These are phyloP conservation scores for Globisporangium orthogonon DNA, from an alignment of 352 stramenopile genomes.

Conservation along the genomic window DNA sequence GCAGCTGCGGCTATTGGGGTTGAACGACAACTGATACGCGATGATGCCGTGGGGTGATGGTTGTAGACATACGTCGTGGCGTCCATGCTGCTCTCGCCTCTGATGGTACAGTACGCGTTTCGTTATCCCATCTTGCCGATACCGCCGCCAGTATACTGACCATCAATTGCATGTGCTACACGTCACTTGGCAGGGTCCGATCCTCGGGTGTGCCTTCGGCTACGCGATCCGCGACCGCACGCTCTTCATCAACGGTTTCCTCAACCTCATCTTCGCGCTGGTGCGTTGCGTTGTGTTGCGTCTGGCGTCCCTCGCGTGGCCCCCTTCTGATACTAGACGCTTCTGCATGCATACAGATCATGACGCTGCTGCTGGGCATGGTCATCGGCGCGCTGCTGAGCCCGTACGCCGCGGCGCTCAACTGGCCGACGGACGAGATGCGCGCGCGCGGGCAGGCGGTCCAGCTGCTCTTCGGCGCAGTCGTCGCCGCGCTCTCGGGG, in stretches of 20 bases:
- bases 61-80: constrained; percentile 76
- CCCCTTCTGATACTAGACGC: no score
- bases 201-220: constrained; percentile 79
- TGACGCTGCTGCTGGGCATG: constrained; percentile 75
- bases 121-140: not conserved
- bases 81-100: constrained; percentile 82
- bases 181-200: constrained; percentile 40
- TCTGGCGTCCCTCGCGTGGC: no score
- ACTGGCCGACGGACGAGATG: constrained; percentile 85
- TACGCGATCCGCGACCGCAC: constrained; percentile 74
- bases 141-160: not conserved
- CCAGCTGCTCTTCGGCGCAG: constrained; percentile 71
- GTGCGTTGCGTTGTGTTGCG: constrained; percentile 15
- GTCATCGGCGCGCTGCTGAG: constrained; percentile 75
- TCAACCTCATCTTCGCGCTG: constrained; percentile 79
- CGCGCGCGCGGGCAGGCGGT: constrained; percentile 68
- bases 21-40: not conserved
- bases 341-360: constrained; percentile 23
- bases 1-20: not conserved
- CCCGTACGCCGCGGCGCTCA: constrained; percentile 67
- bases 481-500: constrained; percentile 72
- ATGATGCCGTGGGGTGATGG: not conserved
- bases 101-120: constrained; percentile 70
- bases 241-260: constrained; percentile 77
- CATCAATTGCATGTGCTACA: no score